Evolutionary conservation across 2,329 filamentous ascomycete genomes (phyloP), one percentile per base, ranked within the genome.

Genomic region (Chrysoporthe deuterocubensis): DNA sequence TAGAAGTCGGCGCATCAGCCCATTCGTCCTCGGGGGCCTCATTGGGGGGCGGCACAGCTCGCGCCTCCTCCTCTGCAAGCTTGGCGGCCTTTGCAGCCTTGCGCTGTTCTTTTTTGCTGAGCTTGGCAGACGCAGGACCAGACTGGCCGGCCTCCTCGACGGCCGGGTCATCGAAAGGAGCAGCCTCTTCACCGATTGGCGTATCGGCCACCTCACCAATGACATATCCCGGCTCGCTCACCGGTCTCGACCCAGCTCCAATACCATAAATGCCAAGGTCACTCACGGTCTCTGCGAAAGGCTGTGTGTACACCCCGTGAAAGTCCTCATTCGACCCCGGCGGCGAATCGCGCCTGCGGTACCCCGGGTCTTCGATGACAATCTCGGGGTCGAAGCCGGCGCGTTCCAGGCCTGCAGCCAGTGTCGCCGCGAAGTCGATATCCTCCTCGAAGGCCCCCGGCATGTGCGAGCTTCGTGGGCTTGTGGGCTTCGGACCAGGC

Each of bases 321-420:
- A 61, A 61, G 5, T 77, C 73, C 62, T 86, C 84, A 71, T 87
- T 84, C 4, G 87, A 85, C 4, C 85, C 85, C 4, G 89, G 88
- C 8, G 89, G 88, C 1, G 89, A 90, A 64, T 87, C 85, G 40
- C 90, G 87, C 62, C 83, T 84, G 71, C 87, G 87, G 73, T 89
- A 93, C 1, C 77, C 80, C 0, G 87, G 86, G 72, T 93, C 84
- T 58, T 92, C 82, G 46, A 91, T 89, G 58, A 93, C 88, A 67
- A 93, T 87, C 52, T 90, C 85, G 4, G 89, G 87, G 73, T 92
- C 85, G 71, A 93, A 93, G 0, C 91, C 91, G 58, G 88, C 86
- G n/a, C 88, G 85, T 74, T 89, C 80, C 61, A 92, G 81, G 1
- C 89, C 90, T 60, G 90, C 91, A 67, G 90, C 90, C 59, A 93